Evolutionary conservation across 352 stramenopile species (phyloP).

Genomic region (Phytophthora quininea): DNA sequence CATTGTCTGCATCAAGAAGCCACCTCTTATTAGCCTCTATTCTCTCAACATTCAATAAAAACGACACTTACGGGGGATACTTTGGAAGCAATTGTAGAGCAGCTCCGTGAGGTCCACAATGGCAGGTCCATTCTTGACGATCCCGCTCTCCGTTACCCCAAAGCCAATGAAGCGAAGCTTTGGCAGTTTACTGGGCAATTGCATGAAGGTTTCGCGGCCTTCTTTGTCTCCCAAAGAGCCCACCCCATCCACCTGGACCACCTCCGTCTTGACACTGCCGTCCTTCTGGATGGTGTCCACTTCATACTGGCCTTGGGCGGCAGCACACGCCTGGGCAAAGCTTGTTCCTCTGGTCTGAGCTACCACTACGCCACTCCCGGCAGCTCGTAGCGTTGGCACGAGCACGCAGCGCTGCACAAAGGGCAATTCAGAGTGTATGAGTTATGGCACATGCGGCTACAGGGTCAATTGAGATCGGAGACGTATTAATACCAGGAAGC

Average conservation of each 20-base stretch:
- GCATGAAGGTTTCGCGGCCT: conserved; percentile 42
- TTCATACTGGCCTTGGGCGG: conserved; percentile 53
- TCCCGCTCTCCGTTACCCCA: conserved; percentile 68
- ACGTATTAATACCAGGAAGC: conserved; percentile 58
- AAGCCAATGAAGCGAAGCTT: conserved; percentile 61
- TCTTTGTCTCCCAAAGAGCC: conserved; percentile 42
- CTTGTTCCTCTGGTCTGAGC: conserved; percentile 61
- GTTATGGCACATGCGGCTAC: background rate
- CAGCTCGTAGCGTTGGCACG: conserved; percentile 53
- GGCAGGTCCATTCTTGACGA: conserved; percentile 31
- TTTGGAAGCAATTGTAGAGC: conserved; percentile 43
- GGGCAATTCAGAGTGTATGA: too few relatives aligned
- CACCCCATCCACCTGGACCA: conserved; percentile 44
- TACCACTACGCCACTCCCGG: conserved; percentile 55
- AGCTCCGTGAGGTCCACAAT: conserved; percentile 66
- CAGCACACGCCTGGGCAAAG: conserved; percentile 53
- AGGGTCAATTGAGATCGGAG: background rate
- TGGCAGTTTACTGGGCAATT: conserved; percentile 41
- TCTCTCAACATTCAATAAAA: conserved; percentile 1
- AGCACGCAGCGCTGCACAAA: conserved; percentile 55
- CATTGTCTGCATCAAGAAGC: conserved; percentile 33
- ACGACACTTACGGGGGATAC: conserved; percentile 36
- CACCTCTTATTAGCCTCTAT: background rate
- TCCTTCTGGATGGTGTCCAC: conserved; percentile 67
- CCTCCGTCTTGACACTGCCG: conserved; percentile 45